These are phyloP conservation scores for Gautieria morchelliformis DNA, from an alignment of 768 basidiomycete species.

Conservation along the genomic window DNA sequence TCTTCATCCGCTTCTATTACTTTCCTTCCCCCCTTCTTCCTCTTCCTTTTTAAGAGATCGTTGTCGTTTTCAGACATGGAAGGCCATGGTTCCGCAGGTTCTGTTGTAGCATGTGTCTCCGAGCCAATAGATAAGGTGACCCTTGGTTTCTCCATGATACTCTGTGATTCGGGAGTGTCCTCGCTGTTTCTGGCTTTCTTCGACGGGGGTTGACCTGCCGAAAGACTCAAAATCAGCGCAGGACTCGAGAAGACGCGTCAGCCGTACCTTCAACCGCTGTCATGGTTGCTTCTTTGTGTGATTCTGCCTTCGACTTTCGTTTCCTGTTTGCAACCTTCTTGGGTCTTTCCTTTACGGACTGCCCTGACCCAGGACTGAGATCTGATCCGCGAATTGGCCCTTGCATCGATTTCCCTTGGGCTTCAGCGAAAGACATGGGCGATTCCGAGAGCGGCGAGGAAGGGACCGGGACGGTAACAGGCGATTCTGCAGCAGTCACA, in stretches of 20 bases:
- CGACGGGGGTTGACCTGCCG: neutral
- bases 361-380: neutral
- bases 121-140: neutral
- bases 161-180: neutral
- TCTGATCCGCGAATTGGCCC: neutral
- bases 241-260: neutral
- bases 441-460: neutral
- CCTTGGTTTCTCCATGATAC: neutral
- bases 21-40: neutral
- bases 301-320: neutral
- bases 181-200: neutral
- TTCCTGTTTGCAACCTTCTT: neutral
- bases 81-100: too few species aligned
- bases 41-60: neutral
- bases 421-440: neutral
- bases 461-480: neutral
- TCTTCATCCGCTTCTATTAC: neutral
- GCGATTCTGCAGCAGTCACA: neutral
- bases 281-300: neutral
- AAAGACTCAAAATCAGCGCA: neutral
- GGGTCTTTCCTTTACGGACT: neutral
- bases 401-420: neutral
- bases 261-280: neutral
- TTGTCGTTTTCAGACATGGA: neutral
- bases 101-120: neutral